phyloP scores from a whole-genome alignment of 306 rosid species.

The Pachyrhizus erosus region DNA sequence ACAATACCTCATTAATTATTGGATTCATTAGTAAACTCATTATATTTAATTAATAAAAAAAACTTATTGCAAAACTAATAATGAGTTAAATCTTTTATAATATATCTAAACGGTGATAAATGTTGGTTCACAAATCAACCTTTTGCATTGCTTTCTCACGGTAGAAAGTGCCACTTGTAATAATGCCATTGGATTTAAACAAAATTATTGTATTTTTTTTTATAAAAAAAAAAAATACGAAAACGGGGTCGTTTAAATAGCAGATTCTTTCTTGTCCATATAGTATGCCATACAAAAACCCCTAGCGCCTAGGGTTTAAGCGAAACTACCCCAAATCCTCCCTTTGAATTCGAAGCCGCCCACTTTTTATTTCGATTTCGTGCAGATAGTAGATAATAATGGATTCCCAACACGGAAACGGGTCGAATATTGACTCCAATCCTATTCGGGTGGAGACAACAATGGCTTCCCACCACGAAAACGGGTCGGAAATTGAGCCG shows the following conservation, averaged over 20 bases:
- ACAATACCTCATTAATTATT: too few species aligned
- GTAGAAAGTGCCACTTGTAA: too few species aligned
- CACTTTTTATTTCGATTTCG: slow-evolving; percentile 58
- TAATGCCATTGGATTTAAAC: too few species aligned
- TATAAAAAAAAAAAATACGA: background rate
- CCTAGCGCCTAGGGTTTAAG: slow-evolving; percentile 43
- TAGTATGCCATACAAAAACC: slow-evolving; percentile 27
- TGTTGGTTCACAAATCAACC: too few species aligned
- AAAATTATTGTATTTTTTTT: too few species aligned
- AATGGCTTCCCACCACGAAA: slow-evolving; percentile 43
- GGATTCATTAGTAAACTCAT: too few species aligned
- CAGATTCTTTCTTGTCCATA: background rate
- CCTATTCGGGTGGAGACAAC: slow-evolving; percentile 23
- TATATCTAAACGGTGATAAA: too few species aligned
- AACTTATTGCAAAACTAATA: too few species aligned
- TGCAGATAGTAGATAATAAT: slow-evolving; percentile 32
- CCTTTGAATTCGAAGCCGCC: slow-evolving; percentile 36
- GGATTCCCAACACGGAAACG: slow-evolving; percentile 39
- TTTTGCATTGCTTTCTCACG: too few species aligned
- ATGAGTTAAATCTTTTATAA: too few species aligned
- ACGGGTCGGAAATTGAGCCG: slow-evolving; percentile 33
- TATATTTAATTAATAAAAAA: too few species aligned
- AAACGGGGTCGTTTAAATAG: slow-evolving; percentile 9
- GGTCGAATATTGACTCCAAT: slow-evolving; percentile 28
- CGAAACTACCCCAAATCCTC: background rate